phyloP scores from a whole-genome alignment of 441 rosid species.

The Erodium moschatum region DNA sequence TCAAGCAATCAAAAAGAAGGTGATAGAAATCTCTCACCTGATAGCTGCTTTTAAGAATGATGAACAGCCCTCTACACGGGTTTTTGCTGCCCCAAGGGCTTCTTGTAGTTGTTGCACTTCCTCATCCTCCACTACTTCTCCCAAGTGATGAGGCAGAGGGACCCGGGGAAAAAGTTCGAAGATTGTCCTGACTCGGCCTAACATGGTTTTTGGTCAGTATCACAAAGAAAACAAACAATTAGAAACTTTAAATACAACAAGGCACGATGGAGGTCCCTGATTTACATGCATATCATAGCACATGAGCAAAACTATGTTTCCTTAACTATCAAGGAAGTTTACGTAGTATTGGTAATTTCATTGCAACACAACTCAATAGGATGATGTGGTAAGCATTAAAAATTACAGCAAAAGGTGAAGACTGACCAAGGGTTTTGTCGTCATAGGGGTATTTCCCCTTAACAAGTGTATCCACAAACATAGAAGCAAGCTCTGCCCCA shows the following conservation, averaged over 20 bases:
- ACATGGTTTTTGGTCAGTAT: conserved; percentile 32
- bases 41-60: conserved; percentile 83
- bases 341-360: background rate
- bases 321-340: conserved; percentile 4
- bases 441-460: conserved; percentile 66
- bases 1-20: background rate
- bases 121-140: conserved; percentile 38
- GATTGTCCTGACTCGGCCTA: conserved; percentile 70
- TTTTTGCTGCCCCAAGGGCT: conserved; percentile 81
- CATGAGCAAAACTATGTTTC: background rate
- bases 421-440: conserved; percentile 65
- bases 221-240: background rate
- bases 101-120: conserved; percentile 63
- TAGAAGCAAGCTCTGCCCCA: conserved; percentile 75
- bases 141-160: conserved; percentile 64
- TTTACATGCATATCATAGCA: background rate
- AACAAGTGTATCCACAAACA: conserved; percentile 66
- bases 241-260: conserved; percentile 8
- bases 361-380: conserved; percentile 4
- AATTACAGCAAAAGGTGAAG: conserved; percentile 18
- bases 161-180: conserved; percentile 68
- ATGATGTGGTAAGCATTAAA: background rate
- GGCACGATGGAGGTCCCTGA: background rate
- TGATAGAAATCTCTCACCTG: conserved; percentile 37
- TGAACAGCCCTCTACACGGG: conserved; percentile 64